These are phyloP conservation scores for Wickerhamiella occidentalis DNA, from an alignment of 805 yeast genomes.

Conservation along the genomic window DNA sequence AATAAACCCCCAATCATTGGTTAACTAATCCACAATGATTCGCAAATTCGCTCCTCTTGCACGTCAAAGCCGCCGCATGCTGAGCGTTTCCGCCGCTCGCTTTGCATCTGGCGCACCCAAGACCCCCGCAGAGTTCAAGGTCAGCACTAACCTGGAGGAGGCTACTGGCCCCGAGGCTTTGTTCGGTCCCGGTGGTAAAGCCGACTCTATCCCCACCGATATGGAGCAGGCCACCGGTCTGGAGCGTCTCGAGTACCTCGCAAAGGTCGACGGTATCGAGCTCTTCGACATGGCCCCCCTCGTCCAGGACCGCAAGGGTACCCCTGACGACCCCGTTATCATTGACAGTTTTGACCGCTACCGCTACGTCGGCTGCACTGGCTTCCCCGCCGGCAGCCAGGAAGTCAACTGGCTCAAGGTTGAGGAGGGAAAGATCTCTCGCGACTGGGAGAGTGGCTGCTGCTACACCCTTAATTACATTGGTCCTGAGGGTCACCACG, in stretches of 20 bases:
- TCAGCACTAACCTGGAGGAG: conserved; percentile 42
- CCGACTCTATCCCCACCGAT: conserved; percentile 71
- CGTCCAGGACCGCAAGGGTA: conserved; percentile 79
- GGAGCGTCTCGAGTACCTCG: conserved; percentile 89
- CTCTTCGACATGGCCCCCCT: conserved; percentile 75
- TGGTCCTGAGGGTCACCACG: conserved; percentile 53
- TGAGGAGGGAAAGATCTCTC: conserved; percentile 64
- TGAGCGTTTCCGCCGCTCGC: conserved; percentile 6
- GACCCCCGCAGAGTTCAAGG: conserved; percentile 17
- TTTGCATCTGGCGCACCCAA: conserved; percentile 11
- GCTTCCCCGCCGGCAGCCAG: conserved; percentile 89
- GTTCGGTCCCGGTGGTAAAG: conserved; percentile 78
- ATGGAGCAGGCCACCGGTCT: conserved; percentile 96
- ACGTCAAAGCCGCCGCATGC: conserved; percentile 10
- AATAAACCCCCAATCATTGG: conserved; percentile 7
- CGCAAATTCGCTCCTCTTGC: conserved; percentile 10
- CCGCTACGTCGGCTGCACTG: conserved; percentile 96
- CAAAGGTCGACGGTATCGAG: conserved; percentile 91
- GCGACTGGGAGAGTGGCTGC: conserved; percentile 99
- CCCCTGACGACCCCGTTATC: conserved; percentile 76
- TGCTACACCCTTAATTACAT: conserved; percentile 80
- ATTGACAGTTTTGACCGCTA: conserved; percentile 83
- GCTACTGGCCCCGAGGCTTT: conserved; percentile 66
- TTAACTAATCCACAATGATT: conserved; percentile 6
- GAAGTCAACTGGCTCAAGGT: conserved; percentile 87